Conservation (phyloP, 108 stramenopile genomes). For the Skeletonema potamos region DNA sequence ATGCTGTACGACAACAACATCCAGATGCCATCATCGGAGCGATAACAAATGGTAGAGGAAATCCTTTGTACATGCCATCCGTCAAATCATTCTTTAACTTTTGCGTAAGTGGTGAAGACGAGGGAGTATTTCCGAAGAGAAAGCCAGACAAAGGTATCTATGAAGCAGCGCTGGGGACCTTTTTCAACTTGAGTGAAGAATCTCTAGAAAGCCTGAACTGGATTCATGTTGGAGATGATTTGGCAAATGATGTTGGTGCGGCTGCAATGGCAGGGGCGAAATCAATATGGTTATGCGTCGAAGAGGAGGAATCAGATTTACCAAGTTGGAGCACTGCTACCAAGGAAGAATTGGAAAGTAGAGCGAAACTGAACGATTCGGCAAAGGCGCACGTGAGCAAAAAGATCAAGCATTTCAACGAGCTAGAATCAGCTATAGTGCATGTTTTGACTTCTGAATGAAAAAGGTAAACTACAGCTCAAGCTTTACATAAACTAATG, state of each 20-base stretch:
- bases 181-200: conserved; percentile 11
- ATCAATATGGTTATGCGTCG: background rate
- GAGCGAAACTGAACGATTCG: conserved; percentile 19
- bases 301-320: background rate
- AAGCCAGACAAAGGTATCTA: conserved; percentile 69
- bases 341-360: conserved; percentile 29
- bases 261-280: conserved; percentile 22
- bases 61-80: conserved; percentile 61
- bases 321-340: conserved; percentile 61
- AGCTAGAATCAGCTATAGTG: conserved; percentile 15
- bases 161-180: conserved; percentile 45
- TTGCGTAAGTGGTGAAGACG: conserved; percentile 73
- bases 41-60: conserved; percentile 73
- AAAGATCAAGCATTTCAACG: conserved; percentile 12
- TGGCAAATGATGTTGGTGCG: conserved; percentile 79
- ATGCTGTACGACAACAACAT: conserved; percentile 27
- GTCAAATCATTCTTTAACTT: conserved; percentile 63
- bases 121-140: conserved; percentile 55
- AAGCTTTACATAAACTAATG: background rate
- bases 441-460: background rate
- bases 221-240: conserved; percentile 78
- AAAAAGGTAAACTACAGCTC: background rate
- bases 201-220: conserved; percentile 29
- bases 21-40: conserved; percentile 56
- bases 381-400: conserved; percentile 12